Evolutionary conservation across 371 early-diverging fungal genomes (phyloP).

Genomic region (Basidiobolus heterosporus): DNA sequence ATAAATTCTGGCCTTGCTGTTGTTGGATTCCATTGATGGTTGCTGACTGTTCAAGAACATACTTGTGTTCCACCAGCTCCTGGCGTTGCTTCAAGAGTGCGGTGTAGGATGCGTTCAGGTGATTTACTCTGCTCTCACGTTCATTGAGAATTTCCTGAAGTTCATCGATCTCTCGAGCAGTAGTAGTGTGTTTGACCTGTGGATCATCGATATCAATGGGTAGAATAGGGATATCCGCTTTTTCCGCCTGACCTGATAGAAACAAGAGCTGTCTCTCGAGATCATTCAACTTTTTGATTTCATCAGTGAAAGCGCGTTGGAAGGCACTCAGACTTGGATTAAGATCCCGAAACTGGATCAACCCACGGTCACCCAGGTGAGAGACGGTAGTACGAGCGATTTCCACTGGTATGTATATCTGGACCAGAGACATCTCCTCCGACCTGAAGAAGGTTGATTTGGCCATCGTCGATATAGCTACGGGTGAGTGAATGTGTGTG

Average conservation of each 20-base stretch:
- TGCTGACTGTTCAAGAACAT: constrained; percentile 75
- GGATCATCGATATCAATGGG: constrained; percentile 30
- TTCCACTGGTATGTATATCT: constrained; percentile 92
- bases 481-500: no score
- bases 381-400: constrained; percentile 83
- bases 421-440: constrained; percentile 92
- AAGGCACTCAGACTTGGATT: constrained; percentile 90
- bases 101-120: constrained; percentile 77
- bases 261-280: constrained; percentile 84
- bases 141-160: constrained; percentile 70
- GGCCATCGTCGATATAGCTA: constrained; percentile 1
- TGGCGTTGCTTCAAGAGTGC: constrained; percentile 65
- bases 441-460: constrained; percentile 63
- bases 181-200: constrained; percentile 40
- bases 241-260: constrained; percentile 62
- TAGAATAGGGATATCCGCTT: constrained; percentile 52
- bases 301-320: constrained; percentile 86
- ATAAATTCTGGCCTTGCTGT: constrained; percentile 19
- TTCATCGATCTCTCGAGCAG: constrained; percentile 87
- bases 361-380: constrained; percentile 87
- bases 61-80: constrained; percentile 76
- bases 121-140: constrained; percentile 61
- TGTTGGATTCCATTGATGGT: constrained; percentile 52
- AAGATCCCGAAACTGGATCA: constrained; percentile 86
- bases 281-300: constrained; percentile 82